Conservation (phyloP, 2,329 filamentous ascomycete species). For the Conoideocrella luteorostrata region DNA sequence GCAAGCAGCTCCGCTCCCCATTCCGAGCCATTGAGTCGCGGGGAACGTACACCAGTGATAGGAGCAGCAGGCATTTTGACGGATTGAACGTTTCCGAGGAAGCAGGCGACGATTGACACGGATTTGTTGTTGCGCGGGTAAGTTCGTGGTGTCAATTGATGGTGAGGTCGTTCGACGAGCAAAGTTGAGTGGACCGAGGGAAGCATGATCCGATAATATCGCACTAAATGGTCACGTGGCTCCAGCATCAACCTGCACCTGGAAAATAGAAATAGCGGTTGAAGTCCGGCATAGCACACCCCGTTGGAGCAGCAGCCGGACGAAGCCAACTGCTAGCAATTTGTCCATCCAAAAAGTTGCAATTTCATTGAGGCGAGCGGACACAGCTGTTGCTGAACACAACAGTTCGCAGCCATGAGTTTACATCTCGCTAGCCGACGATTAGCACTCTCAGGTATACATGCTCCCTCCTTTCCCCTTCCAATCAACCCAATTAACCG, state of each 20-base stretch:
- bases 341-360: slow-evolving; percentile 3
- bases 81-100: slow-evolving; percentile 6
- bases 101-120: neutral
- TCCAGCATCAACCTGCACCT: too few species aligned
- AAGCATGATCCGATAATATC: neutral
- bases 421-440: slow-evolving; percentile 57
- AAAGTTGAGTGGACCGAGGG: slow-evolving; percentile 10
- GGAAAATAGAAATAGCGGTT: slow-evolving; percentile 13
- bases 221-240: slow-evolving; percentile 5
- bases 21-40: slow-evolving; percentile 23
- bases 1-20: neutral
- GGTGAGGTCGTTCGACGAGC: slow-evolving; percentile 9
- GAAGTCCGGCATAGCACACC: too few species aligned
- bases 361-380: neutral
- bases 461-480: neutral
- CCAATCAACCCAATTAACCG: neutral
- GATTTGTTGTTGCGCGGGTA: neutral
- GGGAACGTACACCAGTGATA: slow-evolving; percentile 51
- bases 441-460: slow-evolving; percentile 53
- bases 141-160: neutral
- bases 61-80: slow-evolving; percentile 48
- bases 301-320: too few species aligned
- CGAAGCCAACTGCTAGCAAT: too few species aligned
- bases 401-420: slow-evolving; percentile 47
- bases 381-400: neutral